phyloP scores from a whole-genome alignment of 1,139 yeast genomes.

The Saccharomyces hybrid region DNA sequence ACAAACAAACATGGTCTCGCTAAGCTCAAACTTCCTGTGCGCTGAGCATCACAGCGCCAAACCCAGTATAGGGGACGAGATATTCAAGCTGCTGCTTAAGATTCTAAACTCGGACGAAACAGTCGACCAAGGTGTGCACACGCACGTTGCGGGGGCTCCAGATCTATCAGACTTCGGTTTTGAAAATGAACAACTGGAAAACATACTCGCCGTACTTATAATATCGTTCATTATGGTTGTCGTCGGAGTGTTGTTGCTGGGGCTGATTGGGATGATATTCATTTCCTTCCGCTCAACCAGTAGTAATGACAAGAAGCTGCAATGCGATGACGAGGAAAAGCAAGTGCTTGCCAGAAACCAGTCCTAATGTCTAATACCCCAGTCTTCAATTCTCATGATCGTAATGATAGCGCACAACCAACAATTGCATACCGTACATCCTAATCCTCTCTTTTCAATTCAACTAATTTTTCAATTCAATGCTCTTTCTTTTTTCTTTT shows the following conservation, averaged over 20 bases:
- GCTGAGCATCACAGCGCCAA: not conserved
- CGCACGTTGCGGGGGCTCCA: not conserved
- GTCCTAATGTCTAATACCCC: not conserved
- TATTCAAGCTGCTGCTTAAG: not conserved
- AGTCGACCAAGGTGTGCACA: not conserved
- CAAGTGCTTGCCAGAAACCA: constrained; percentile 3
- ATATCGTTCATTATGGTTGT: constrained; percentile 15
- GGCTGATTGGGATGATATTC: constrained; percentile 9
- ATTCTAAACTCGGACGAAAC: not conserved
- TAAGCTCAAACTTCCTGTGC: not conserved
- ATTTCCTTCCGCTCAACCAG: constrained; percentile 7
- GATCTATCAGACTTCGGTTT: not conserved
- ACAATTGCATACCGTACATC: not conserved
- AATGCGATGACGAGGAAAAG: constrained; percentile 11
- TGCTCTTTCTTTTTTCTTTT: not conserved
- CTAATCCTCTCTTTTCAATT: not conserved
- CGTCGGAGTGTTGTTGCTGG: constrained; percentile 12
- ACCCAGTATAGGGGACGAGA: not conserved
- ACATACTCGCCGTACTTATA: constrained; percentile 10
- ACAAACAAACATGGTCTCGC: not conserved
- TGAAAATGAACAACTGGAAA: constrained; percentile 10
- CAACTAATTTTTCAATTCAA: not conserved
- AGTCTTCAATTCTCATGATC: not conserved
- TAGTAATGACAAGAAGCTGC: constrained; percentile 6
- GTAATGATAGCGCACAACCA: not conserved